These are phyloP conservation scores for Pyrrhoderma lamaoense DNA, from an alignment of 1,284 basidiomycete genomes.

Conservation along the genomic window DNA sequence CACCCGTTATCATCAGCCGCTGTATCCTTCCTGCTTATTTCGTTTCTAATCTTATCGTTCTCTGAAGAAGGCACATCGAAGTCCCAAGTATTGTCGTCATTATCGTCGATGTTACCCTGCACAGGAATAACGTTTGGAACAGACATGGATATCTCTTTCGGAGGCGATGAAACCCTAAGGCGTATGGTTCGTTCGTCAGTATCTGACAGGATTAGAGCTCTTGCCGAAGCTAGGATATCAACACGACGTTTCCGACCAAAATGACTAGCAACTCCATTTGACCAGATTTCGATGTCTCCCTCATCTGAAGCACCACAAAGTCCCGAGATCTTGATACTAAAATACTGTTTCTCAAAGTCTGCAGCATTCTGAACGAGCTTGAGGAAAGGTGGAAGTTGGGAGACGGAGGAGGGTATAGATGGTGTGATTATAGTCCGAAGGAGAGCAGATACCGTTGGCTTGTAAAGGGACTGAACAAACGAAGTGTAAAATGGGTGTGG, in stretches of 20 bases:
- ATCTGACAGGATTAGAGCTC: conserved; percentile 39
- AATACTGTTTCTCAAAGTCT: conserved; percentile 51
- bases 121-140: conserved; percentile 10
- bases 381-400: conserved; percentile 55
- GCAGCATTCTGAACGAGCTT: conserved; percentile 46
- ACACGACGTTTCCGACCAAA: conserved; percentile 66
- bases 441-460: conserved; percentile 49
- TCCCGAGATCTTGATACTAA: conserved; percentile 37
- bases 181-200: conserved; percentile 27
- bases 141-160: not conserved
- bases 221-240: conserved; percentile 50
- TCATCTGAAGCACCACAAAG: conserved; percentile 28
- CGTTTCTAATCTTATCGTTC: conserved; percentile 2
- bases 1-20: conserved; percentile 29
- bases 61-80: conserved; percentile 28
- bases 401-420: conserved; percentile 55
- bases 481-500: conserved; percentile 36
- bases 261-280: conserved; percentile 52
- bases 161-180: conserved; percentile 27
- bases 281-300: conserved; percentile 53
- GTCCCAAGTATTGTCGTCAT: conserved; percentile 30
- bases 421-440: conserved; percentile 61
- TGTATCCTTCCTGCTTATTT: not conserved
- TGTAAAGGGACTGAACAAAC: conserved; percentile 49
- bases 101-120: conserved; percentile 6